Conservation (phyloP, 441 rosid species). For the Kokia cookei region DNA sequence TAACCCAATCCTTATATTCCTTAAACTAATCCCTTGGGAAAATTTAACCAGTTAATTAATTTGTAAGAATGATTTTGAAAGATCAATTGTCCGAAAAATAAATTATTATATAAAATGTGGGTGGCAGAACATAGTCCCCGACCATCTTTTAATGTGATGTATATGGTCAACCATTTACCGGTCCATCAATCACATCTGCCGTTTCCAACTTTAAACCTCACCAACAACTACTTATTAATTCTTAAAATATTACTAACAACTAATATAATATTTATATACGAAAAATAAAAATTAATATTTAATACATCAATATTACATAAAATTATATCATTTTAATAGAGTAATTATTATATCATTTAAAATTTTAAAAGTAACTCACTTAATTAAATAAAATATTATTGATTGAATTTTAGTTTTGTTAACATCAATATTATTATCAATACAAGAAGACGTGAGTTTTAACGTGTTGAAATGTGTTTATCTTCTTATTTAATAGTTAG, state of each 20-base stretch:
- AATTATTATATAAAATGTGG: background rate
- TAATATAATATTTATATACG: too few relatives aligned
- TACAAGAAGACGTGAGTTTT: too few relatives aligned
- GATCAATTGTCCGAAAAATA: background rate
- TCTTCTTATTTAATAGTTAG: too few relatives aligned
- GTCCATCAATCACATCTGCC: background rate
- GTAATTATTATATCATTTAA: too few relatives aligned
- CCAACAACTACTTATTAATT: background rate
- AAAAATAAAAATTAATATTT: too few relatives aligned
- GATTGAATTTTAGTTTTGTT: too few relatives aligned
- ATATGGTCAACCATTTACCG: background rate
- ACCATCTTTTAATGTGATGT: background rate
- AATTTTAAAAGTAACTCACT: too few relatives aligned
- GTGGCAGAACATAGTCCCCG: background rate
- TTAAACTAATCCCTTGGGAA: background rate
- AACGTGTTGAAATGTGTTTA: too few relatives aligned
- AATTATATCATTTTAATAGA: too few relatives aligned
- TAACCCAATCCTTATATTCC: background rate
- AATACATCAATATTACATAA: too few relatives aligned
- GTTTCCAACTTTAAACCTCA: background rate
- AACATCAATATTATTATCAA: too few relatives aligned
- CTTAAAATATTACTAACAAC: background rate
- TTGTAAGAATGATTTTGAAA: background rate
- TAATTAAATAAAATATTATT: too few relatives aligned
- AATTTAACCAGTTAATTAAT: background rate